Percentiles rank a stretch among this genome's conserved stretches.
Conservation (phyloP, 495 filamentous ascomycete species). For the Lophiotrema nucula region DNA sequence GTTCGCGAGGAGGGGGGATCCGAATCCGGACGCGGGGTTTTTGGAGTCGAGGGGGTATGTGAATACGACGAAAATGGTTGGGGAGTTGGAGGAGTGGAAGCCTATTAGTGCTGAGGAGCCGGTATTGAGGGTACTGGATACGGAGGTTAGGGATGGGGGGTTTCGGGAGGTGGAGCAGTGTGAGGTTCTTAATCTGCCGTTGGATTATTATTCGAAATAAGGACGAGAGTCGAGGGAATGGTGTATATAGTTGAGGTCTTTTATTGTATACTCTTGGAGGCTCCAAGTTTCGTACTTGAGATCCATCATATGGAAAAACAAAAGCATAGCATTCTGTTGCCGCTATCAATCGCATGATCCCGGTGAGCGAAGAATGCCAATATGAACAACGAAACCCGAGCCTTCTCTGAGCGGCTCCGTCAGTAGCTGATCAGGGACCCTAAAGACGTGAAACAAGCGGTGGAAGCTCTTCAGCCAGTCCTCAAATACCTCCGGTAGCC, state of each 20-base stretch:
- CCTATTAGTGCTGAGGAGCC: slow-evolving; percentile 1
- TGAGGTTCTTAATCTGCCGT: slow-evolving; percentile 16
- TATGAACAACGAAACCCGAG: slow-evolving; percentile 65
- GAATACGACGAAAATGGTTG: slow-evolving; percentile 29
- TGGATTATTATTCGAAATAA: slow-evolving; percentile 21
- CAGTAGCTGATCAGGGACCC: slow-evolving; percentile 64
- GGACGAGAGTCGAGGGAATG: background rate
- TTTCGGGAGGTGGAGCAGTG: slow-evolving; percentile 26
- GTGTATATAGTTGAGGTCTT: background rate
- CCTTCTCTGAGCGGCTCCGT: slow-evolving; percentile 55
- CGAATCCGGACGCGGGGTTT: slow-evolving; percentile 30
- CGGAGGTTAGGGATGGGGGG: slow-evolving; percentile 2
- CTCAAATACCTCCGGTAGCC: slow-evolving; percentile 81
- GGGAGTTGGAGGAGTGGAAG: slow-evolving; percentile 4
- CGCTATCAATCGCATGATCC: background rate
- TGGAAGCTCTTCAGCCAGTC: slow-evolving; percentile 70
- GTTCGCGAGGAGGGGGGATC: slow-evolving; percentile 34
- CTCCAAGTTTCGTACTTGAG: too few relatives aligned
- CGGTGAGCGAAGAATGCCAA: slow-evolving; percentile 53
- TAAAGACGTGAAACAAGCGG: slow-evolving; percentile 68
- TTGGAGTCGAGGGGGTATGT: slow-evolving; percentile 32
- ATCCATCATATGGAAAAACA: too few relatives aligned
- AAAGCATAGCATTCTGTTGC: background rate
- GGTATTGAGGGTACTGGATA: slow-evolving; percentile 13
- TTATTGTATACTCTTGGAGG: too few relatives aligned